Evolutionary conservation across 352 stramenopile genomes (phyloP).

Genomic region (Aphanomyces astaci): DNA sequence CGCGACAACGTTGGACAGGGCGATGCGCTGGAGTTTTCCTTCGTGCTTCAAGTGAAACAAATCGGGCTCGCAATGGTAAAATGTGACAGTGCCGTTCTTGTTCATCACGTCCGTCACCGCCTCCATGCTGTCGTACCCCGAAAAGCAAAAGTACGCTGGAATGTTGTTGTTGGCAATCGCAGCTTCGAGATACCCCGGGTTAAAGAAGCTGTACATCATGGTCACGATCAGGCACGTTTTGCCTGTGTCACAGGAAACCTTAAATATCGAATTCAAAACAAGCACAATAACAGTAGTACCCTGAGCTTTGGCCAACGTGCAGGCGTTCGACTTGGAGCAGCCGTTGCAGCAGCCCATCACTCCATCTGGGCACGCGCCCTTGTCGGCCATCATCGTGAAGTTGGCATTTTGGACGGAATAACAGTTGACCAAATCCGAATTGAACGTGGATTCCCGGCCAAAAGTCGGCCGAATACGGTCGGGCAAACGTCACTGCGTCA

Average conservation of each 20-base stretch:
- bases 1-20: conserved; percentile 32
- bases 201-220: conserved; percentile 40
- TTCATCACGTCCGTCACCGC: conserved; percentile 32
- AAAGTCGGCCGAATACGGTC: conserved; percentile 30
- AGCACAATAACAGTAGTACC: not conserved
- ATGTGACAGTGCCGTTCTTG: conserved; percentile 30
- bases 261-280: not conserved
- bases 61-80: conserved; percentile 51
- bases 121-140: conserved; percentile 34
- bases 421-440: conserved; percentile 33
- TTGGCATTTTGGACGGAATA: conserved; percentile 12
- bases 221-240: conserved; percentile 39
- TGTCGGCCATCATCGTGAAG: not conserved
- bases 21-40: conserved; percentile 35
- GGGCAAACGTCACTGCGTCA: not conserved
- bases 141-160: conserved; percentile 58
- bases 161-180: conserved; percentile 40
- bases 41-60: conserved; percentile 36
- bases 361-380: conserved; percentile 28
- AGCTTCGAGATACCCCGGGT: conserved; percentile 40
- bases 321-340: conserved; percentile 40
- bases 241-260: not conserved
- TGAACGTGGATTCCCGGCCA: conserved; percentile 44
- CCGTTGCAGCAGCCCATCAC: conserved; percentile 38
- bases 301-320: conserved; percentile 30